Base-by-base conservation (phyloP, 441 rosid genomes). In the Dalechampia spathulata region DNA sequence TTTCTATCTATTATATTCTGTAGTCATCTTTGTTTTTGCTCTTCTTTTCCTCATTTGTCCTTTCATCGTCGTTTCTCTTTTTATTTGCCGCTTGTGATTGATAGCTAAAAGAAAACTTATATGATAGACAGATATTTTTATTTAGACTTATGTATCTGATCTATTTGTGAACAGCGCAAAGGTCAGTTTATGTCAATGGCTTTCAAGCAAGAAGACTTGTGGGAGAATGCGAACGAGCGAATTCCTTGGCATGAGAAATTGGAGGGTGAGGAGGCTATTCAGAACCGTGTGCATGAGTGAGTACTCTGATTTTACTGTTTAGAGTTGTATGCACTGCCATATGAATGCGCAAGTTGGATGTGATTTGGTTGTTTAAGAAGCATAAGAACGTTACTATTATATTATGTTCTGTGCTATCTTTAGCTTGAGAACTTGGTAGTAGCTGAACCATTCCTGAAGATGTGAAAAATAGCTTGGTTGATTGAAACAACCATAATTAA, bases 221-320 rank as follows among this genome's bases (percentile, higher is more conserved):
- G 99, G 95, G 73, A 79, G 71, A 87, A 75, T 71, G 99, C 99
- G 61, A 82, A 54, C 70, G 87, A 87, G 54, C 90, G 96, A 57
- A 83, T 90, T 64, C 86, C 95, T 72, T 90, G 99, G 99, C 99
- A 93, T 75, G 95, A 83, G 79, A 85, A 81, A 65, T 72, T 93
- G 73, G 93, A 90, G 64, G 99, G 99, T 21, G 99, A 89, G 69
- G 90, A 83, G 56, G 93, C 90, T 63, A 74, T 87, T 71, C 97
- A 90, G 75, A 90, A 87, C 62, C 97, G 74, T 63, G 87, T 93
- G 54, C 99, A 93, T 39, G 97, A 90, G 99, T 93, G 69, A 73
- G 96, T 76, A 62, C 50, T 53, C 32, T 48, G 44, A 20, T 61
- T 50, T 55, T 25, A 21, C 53, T 51, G 25, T 52, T 42, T 36